Evolutionary conservation across 78 protist species (phyloP).

Genomic region (Reticulomyxa filosa): DNA sequence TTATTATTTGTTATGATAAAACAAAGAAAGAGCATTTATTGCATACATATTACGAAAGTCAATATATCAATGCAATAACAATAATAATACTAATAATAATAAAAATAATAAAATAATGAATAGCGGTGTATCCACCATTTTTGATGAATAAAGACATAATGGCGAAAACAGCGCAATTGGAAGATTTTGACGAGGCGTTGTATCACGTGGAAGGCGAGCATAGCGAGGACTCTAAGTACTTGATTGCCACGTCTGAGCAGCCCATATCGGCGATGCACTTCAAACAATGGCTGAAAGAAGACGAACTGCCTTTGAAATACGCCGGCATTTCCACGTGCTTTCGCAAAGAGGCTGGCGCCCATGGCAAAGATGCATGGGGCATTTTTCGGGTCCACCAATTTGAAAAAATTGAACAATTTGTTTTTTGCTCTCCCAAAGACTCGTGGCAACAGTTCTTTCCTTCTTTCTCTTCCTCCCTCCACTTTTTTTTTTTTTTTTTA

Average conservation of each 20-base stretch:
- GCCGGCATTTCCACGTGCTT: conserved; percentile 94
- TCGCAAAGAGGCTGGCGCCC: conserved; percentile 96
- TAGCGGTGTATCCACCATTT: conserved; percentile 5
- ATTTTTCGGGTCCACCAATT: conserved; percentile 90
- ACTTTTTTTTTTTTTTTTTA: too few species aligned
- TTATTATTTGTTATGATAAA: too few species aligned
- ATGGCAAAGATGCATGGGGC: conserved; percentile 86
- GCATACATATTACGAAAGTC: too few species aligned
- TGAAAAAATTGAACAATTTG: not conserved
- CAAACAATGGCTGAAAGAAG: conserved; percentile 27
- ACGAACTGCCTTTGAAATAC: conserved; percentile 29
- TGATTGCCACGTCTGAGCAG: conserved; percentile 99
- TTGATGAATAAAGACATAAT: not conserved
- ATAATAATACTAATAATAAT: too few species aligned
- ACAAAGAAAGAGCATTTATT: too few species aligned
- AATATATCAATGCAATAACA: too few species aligned
- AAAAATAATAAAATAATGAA: too few species aligned
- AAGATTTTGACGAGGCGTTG: not conserved
- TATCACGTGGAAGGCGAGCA: not conserved
- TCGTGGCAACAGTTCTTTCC: not conserved
- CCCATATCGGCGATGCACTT: conserved; percentile 89
- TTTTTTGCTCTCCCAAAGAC: conserved; percentile 3
- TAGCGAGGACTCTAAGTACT: conserved; percentile 42
- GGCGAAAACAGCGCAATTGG: not conserved
- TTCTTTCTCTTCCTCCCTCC: too few species aligned